Conservation (phyloP, 345 rosid species). For the Ceriops zippeliana region DNA sequence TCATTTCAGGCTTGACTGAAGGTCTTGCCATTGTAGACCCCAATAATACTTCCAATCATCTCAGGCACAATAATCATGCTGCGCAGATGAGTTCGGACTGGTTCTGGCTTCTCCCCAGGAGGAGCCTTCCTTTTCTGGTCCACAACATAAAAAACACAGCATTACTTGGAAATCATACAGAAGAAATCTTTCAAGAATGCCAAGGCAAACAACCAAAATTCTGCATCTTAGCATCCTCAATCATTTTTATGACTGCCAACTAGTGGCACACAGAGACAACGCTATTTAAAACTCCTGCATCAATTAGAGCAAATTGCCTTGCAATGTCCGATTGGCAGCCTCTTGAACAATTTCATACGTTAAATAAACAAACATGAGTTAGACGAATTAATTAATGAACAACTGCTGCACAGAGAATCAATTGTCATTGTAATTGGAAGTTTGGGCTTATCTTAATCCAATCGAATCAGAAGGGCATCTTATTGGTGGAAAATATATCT, state of each 20-base stretch:
- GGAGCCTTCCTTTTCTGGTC: slow-evolving; percentile 82
- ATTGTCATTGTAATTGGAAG: background rate
- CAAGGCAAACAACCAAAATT: background rate
- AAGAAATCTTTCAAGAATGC: background rate
- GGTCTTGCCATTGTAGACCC: slow-evolving; percentile 83
- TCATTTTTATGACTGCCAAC: too few species aligned
- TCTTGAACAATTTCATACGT: background rate
- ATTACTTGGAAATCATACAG: background rate
- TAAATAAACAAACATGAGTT: background rate
- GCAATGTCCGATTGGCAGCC: background rate
- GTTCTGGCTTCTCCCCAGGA: slow-evolving; percentile 85
- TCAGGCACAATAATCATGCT: slow-evolving; percentile 87
- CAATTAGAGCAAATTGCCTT: background rate
- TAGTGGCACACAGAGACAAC: too few species aligned
- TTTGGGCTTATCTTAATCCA: background rate
- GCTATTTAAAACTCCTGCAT: background rate
- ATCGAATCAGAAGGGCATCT: too few species aligned
- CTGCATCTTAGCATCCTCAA: too few species aligned
- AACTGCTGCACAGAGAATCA: background rate
- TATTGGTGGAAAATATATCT: too few species aligned
- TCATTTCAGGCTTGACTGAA: slow-evolving; percentile 89
- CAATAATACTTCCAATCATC: slow-evolving; percentile 83
- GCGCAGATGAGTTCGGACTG: slow-evolving; percentile 72
- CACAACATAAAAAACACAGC: background rate
- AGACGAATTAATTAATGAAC: background rate